A percentile compares a stretch with the other conserved stretches of the same genome.
phyloP scores from a whole-genome alignment of 306 rosid species.

The Boehmeria nivea region DNA sequence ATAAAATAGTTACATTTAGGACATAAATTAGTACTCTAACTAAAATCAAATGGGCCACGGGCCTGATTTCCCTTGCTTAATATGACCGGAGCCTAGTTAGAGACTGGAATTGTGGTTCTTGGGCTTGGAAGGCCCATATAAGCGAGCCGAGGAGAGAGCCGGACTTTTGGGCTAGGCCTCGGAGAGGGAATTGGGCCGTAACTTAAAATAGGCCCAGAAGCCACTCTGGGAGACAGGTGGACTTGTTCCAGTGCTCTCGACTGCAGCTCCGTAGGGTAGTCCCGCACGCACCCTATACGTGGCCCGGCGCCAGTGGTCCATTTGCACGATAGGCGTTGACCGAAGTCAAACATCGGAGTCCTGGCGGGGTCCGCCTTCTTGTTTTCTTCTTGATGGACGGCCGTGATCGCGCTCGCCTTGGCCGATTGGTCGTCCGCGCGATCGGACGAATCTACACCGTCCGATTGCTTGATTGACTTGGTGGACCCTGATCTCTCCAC shows the following conservation, averaged over 20 bases:
- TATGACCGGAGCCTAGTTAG: conserved; percentile 11
- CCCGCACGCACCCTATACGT: conserved; percentile 88
- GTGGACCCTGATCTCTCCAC: conserved; percentile 23
- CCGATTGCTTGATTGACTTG: conserved; percentile 9
- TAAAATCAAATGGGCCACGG: too few species aligned
- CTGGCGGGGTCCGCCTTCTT: conserved; percentile 22
- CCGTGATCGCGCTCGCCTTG: conserved; percentile 14
- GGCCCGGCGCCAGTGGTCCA: conserved; percentile 87
- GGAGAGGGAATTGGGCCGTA: conserved; percentile 93
- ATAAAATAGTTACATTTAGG: too few species aligned
- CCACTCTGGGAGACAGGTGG: conserved; percentile 60
- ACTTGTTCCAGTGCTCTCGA: conserved; percentile 80
- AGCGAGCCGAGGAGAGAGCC: conserved; percentile 64
- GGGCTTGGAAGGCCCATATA: conserved; percentile 83
- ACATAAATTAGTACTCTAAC: too few species aligned
- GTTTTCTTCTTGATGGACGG: conserved; percentile 21
- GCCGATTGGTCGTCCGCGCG: conserved; percentile 7
- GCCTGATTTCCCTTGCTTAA: not conserved
- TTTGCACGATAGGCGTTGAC: conserved; percentile 58
- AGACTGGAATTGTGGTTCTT: conserved; percentile 41
- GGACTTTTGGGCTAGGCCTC: conserved; percentile 83
- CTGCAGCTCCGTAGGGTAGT: conserved; percentile 68
- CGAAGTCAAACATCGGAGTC: conserved; percentile 23
- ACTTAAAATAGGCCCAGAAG: conserved; percentile 11
- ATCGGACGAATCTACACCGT: too few species aligned